Base-by-base conservation (phyloP, 1,284 basidiomycete species). In the Cryptococcus jaspeensis region DNA sequence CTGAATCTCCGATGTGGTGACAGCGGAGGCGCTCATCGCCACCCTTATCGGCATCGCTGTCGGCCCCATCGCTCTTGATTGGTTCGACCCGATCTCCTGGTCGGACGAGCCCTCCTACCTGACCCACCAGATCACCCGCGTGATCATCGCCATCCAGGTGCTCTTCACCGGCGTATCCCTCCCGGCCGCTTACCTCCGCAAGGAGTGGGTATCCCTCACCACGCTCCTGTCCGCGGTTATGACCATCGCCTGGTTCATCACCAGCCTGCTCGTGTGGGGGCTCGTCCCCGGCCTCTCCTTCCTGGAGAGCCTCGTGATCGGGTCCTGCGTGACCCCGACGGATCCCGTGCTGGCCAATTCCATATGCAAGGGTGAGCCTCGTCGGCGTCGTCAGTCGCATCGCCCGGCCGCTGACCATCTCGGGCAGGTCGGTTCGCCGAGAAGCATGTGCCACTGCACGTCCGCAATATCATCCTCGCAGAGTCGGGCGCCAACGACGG, bases 91-190 rank as follows among this genome's bases (percentile, higher is more conserved):
- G 2, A 38, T 49, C 23, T 45, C 50, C 18, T 73, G 72, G 72
- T 53, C 61, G 12, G 52, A 57, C 16, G 49, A 64, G 32, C 44
- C 65, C 1, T 46, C 60, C 22, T 28, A 56, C 49, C 54, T 70
- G 12, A 72, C 70, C 0, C 81, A 88, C 57, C 92, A 98, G 77
- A 82, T 98, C 71, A 91, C 92, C 22, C 84, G 95, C 9, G 86
- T 98, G 60, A 88, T 98, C 53, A 87, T 99, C 47, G 95, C 92
- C 3, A 89, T 98, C 57, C 93, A 94, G 50, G 95, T 99, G 2
- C 95, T 99, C 69, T 93, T 95, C 36, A 92, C 97, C 55, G 95
- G 95, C 4, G 94, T 98, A 41, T 87, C 94, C 63, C 79, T 96
- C 59, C 92, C 92, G 11, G 93, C 92, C 77, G 74, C 73, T 2